Conservation (phyloP, 495 filamentous ascomycete species). For the Hypomontagnella monticulosa region DNA sequence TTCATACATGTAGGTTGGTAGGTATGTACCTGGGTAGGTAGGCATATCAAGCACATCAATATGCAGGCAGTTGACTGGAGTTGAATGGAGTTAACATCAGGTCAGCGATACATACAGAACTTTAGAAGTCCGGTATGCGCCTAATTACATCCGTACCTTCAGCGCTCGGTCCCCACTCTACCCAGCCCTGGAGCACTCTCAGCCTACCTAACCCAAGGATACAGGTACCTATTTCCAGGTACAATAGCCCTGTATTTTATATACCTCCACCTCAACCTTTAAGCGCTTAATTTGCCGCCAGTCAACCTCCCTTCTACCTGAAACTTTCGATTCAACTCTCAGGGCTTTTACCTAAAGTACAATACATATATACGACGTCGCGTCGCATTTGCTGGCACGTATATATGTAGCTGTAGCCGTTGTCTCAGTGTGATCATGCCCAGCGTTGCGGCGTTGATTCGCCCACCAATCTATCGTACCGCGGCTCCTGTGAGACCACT, state of each 20-base stretch:
- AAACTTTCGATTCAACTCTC: background rate
- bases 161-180: no score
- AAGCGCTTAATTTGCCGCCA: constrained; percentile 10
- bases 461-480: background rate
- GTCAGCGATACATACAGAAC: no score
- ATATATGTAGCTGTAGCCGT: background rate
- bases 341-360: constrained; percentile 12
- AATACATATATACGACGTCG: constrained; percentile 13
- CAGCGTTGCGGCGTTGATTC: no score
- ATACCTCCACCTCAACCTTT: no score
- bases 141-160: no score
- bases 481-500: background rate
- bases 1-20: background rate
- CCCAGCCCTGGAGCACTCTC: no score
- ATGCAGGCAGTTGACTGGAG: no score
- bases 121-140: no score
- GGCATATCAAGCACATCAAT: constrained; percentile 15
- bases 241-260: no score
- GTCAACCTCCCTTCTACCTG: constrained; percentile 4
- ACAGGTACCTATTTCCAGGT: no score
- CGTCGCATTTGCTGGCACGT: background rate
- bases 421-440: background rate
- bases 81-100: no score
- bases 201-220: no score
- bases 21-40: background rate